Evolutionary conservation across 1,284 basidiomycete species (phyloP).

Genomic region (Puccinia polysora): DNA sequence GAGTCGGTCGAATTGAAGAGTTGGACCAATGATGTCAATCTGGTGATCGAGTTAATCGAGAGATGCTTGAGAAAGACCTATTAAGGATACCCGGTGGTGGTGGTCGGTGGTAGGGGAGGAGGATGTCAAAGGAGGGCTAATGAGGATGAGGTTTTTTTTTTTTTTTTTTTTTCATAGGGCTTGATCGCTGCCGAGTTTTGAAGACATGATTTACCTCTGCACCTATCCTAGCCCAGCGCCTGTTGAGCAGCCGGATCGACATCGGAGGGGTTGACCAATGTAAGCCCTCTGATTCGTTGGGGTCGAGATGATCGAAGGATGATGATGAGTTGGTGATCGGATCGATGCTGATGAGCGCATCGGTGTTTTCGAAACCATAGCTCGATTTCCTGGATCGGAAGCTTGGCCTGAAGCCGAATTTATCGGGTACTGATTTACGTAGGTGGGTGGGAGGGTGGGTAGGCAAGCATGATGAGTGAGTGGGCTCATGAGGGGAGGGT

Average conservation of each 20-base stretch:
- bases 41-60: not conserved
- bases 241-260: not conserved
- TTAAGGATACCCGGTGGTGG: too few relatives aligned
- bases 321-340: too few relatives aligned
- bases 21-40: slow-evolving; percentile 2
- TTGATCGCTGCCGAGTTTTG: not conserved
- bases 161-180: not conserved
- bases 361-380: not conserved
- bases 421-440: too few relatives aligned
- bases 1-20: not conserved
- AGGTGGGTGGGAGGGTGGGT: too few relatives aligned
- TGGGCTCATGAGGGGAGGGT: too few relatives aligned
- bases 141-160: slow-evolving; percentile 6
- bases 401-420: not conserved
- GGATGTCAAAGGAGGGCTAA: not conserved
- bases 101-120: too few relatives aligned
- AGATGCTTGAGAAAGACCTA: slow-evolving; percentile 11
- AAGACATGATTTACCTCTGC: slow-evolving; percentile 1
- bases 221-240: slow-evolving; percentile 2
- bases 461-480: too few relatives aligned
- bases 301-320: too few relatives aligned
- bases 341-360: too few relatives aligned
- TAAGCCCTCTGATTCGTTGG: slow-evolving; percentile 13
- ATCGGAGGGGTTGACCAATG: not conserved
- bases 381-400: not conserved